A percentile compares a stretch with the other conserved stretches of the same genome.
Conservation (phyloP, 2,329 filamentous ascomycete species). For the Botrytis medusae region DNA sequence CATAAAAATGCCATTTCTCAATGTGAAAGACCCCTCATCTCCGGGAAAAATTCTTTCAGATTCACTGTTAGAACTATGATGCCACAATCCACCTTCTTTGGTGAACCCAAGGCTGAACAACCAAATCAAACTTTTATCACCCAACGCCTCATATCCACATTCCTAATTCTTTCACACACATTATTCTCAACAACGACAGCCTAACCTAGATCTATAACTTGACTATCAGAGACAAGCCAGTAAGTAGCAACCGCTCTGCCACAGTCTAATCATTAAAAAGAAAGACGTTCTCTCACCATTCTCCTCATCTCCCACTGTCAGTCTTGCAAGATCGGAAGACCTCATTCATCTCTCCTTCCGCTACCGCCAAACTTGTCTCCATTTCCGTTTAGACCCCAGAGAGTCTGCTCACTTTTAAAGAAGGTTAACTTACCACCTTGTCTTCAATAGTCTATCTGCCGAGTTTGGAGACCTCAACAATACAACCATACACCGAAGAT, state of each 20-base stretch:
- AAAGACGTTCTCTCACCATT: slow-evolving; percentile 26
- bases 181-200: background rate
- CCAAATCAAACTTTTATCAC: background rate
- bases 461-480: background rate
- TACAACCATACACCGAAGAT: background rate
- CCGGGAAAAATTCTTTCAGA: background rate
- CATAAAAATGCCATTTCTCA: background rate
- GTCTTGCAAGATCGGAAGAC: slow-evolving; percentile 20
- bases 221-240: slow-evolving; percentile 31
- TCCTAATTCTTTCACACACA: background rate
- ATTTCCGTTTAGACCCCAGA: background rate
- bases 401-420: background rate
- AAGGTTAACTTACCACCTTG: background rate
- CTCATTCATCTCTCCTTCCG: background rate
- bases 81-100: background rate
- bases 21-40: background rate
- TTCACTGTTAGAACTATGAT: background rate
- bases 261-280: slow-evolving; percentile 29
- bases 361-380: background rate
- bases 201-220: slow-evolving; percentile 27
- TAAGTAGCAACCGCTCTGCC: slow-evolving; percentile 17
- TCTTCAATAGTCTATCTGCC: background rate
- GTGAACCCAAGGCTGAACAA: background rate
- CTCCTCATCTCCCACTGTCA: slow-evolving; percentile 21
- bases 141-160: background rate